Percentiles rank a stretch among this genome's conserved stretches.
Evolutionary conservation across 345 rosid species (phyloP).

Genomic region (Psidium friedrichsthalianum): DNA sequence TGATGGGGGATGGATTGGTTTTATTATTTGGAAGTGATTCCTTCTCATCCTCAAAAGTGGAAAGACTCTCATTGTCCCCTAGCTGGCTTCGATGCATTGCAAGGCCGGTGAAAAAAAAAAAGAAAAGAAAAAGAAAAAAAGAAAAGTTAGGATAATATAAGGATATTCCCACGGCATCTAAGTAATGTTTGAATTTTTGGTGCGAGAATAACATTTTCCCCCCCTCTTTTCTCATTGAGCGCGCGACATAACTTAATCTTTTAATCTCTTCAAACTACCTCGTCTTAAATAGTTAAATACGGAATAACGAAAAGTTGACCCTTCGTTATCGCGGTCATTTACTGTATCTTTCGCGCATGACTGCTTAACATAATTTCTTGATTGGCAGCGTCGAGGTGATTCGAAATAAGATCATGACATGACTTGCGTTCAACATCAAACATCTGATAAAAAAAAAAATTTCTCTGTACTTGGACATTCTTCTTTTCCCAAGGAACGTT

Average conservation of each 20-base stretch:
- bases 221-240: not conserved
- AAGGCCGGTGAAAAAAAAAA: not conserved
- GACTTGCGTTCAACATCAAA: not conserved
- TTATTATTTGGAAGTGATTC: not conserved
- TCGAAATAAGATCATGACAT: not conserved
- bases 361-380: not conserved
- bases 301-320: not conserved
- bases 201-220: no score
- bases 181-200: not conserved
- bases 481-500: not conserved
- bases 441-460: no score
- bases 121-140: not conserved
- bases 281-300: not conserved
- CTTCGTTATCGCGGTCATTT: not conserved
- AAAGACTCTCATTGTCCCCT: not conserved
- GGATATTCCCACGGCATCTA: not conserved
- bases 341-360: not conserved
- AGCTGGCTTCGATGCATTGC: not conserved
- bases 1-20: not conserved
- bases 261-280: not conserved
- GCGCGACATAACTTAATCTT: not conserved
- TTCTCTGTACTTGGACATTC: not conserved
- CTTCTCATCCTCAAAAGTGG: not conserved
- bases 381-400: not conserved
- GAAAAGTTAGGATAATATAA: not conserved